A percentile compares a stretch with the other conserved stretches of the same genome.
These are phyloP conservation scores for Colletotrichum sp. DNA, from an alignment of 2,329 filamentous ascomycete genomes.

Conservation along the genomic window DNA sequence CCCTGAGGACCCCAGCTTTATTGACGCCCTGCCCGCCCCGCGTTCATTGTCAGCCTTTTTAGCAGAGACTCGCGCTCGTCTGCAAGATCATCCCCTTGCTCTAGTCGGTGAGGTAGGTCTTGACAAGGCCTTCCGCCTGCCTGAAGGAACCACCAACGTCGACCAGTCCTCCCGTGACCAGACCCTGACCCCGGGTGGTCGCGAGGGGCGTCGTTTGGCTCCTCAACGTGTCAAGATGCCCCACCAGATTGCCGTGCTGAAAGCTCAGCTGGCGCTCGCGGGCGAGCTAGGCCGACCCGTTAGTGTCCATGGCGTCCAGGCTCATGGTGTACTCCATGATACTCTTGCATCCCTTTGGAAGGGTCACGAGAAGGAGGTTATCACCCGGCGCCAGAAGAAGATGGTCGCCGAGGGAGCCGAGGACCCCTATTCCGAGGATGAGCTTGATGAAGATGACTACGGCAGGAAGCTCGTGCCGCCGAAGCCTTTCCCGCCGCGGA, in stretches of 20 bases:
- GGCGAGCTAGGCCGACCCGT: slow-evolving; percentile 69
- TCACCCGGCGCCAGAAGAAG: slow-evolving; percentile 64
- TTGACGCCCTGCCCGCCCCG: slow-evolving; percentile 62
- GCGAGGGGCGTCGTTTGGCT: slow-evolving; percentile 72
- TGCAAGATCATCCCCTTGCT: slow-evolving; percentile 65
- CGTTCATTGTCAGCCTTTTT: slow-evolving; percentile 64
- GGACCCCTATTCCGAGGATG: slow-evolving; percentile 45
- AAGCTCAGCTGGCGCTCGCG: slow-evolving; percentile 73
- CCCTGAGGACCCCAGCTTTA: slow-evolving; percentile 46
- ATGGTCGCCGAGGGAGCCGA: slow-evolving; percentile 53
- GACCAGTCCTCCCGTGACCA: slow-evolving; percentile 39
- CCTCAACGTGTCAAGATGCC: slow-evolving; percentile 70
- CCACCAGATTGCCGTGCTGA: slow-evolving; percentile 72
- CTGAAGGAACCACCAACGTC: slow-evolving; percentile 57
- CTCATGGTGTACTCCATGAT: slow-evolving; percentile 74
- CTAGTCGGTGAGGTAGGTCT: slow-evolving; percentile 80
- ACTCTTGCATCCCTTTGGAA: slow-evolving; percentile 71
- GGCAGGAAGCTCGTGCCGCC: not conserved
- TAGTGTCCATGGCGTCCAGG: slow-evolving; percentile 77
- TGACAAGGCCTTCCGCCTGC: slow-evolving; percentile 79
- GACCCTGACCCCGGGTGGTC: slow-evolving; percentile 68
- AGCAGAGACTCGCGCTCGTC: slow-evolving; percentile 56
- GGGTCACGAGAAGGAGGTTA: slow-evolving; percentile 68
- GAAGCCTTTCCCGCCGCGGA: slow-evolving; percentile 80
- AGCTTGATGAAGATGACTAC: slow-evolving; percentile 26